Evolutionary conservation across 495 filamentous ascomycete species (phyloP), one percentile per base, ranked within the genome.

Genomic region (Darksidea phi): DNA sequence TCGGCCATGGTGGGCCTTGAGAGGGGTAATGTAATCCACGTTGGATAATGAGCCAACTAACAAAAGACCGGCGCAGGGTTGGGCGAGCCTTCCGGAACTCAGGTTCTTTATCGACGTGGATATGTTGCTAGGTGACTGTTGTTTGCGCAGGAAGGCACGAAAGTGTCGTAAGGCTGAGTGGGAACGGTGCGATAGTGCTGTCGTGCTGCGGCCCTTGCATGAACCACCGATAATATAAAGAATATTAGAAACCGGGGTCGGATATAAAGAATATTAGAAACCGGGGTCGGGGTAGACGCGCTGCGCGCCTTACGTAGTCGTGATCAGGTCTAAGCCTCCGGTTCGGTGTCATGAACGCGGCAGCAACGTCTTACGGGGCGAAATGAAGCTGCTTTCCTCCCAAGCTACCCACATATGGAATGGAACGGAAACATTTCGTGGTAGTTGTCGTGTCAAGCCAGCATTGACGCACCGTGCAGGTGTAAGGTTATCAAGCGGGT

Each of bases 201-300:
- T 12, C 8, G 32, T 37, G 15, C 49, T 52, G 28, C 28, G 28
- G 28, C 28, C 49, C 49, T 52, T 52, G 28, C 28, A 52, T 52
- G 49, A 52, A 6, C 49, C 21, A 17, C 32, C 12, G 24, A 37
- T 52, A 34, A 32, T 32, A 52, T n/a, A 52, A 32, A 32, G 28
- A 32, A 32, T 3, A 25, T 11, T 7, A 24, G 13, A 52, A 52
- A 2, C 10, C 2, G 2, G 7, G 28, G 2, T 37, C 21, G n/a
- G n/a, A 32, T 32, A 52, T n/a, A 52, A 32, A 32, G 28, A 32
- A 32, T 3, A 25, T 11, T 7, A 24, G 13, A 52, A 52, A 2
- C 10, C 2, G 2, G 7, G 28, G 2, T 37, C 21, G n/a, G n/a
- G n/a, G 49, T 52, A 25, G 24, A 23, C 36, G 49, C 7, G 23